Percentiles rank a stretch among this genome's conserved stretches.
These are phyloP conservation scores for Helichrysum umbraculigerum DNA, from an alignment of 129 eudicot species.

Conservation along the genomic window DNA sequence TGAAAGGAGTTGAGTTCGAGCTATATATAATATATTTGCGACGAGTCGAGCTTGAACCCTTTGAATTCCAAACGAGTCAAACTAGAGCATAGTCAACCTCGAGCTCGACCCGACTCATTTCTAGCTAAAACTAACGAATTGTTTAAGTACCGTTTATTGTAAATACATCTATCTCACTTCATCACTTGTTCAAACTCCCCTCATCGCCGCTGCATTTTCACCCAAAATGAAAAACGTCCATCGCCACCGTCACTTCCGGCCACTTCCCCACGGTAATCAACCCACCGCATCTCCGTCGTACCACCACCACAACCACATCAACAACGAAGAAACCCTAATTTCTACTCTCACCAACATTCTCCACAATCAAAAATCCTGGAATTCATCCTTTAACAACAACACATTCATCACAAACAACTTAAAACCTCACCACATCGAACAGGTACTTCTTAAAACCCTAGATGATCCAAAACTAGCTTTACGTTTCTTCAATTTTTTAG, in stretches of 20 bases:
- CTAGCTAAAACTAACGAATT: no score
- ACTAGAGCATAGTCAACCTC: no score
- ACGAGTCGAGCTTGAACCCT: no score
- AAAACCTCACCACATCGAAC: conserved; percentile 61
- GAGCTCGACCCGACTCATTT: no score
- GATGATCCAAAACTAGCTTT: conserved; percentile 68
- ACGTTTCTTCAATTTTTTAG: conserved; percentile 88
- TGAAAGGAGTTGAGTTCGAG: no score
- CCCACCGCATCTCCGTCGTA: conserved; percentile 7
- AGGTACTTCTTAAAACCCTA: conserved; percentile 48
- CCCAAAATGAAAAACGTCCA: conserved; percentile 42
- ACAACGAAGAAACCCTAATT: conserved; percentile 51
- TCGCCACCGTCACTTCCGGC: conserved; percentile 39
- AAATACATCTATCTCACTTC: neutral
- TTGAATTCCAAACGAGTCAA: no score
- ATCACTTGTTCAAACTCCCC: neutral
- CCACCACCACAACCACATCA: conserved; percentile 16
- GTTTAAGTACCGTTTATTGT: no score
- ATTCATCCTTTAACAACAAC: conserved; percentile 35
- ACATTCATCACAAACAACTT: conserved; percentile 46
- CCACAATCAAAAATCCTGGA: conserved; percentile 56
- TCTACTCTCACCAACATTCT: conserved; percentile 49
- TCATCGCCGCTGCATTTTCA: neutral
- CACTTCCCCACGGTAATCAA: conserved; percentile 3
- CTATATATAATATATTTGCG: no score